Conservation (phyloP, 805 yeast genomes). For the Lipomyces starkeyi region DNA sequence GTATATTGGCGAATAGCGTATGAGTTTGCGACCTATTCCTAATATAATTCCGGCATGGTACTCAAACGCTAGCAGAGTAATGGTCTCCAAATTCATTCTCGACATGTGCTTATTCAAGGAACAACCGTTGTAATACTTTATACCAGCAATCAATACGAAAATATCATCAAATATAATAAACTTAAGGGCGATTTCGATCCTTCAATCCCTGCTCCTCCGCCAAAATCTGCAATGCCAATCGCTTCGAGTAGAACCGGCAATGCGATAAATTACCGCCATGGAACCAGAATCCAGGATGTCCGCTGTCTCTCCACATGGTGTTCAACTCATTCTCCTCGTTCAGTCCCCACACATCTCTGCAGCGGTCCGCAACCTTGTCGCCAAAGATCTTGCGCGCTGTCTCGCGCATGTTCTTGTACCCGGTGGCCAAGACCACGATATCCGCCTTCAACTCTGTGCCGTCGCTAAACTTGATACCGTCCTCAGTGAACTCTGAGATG, state of each 20-base stretch:
- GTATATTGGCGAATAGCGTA: too few relatives aligned
- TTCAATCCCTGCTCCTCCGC: conserved; percentile 41
- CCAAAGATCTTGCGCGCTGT: conserved; percentile 52
- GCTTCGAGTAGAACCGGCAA: conserved; percentile 50
- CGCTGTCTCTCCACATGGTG: conserved; percentile 50
- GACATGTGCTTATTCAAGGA: too few relatives aligned
- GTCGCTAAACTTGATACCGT: conserved; percentile 49
- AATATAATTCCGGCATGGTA: too few relatives aligned
- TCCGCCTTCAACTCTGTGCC: conserved; percentile 49
- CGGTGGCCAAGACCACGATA: conserved; percentile 54
- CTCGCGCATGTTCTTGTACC: conserved; percentile 52
- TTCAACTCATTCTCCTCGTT: conserved; percentile 53
- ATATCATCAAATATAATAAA: too few relatives aligned
- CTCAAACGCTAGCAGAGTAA: too few relatives aligned
- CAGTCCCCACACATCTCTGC: conserved; percentile 51
- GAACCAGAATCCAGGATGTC: conserved; percentile 52
- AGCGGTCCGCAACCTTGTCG: conserved; percentile 46
- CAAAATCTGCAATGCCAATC: conserved; percentile 51
- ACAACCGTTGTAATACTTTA: not conserved
- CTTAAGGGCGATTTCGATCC: not conserved
- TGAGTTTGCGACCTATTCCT: too few relatives aligned
- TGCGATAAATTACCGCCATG: conserved; percentile 53
- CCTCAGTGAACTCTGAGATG: conserved; percentile 47
- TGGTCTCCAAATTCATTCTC: too few relatives aligned
- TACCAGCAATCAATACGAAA: not conserved